Evolutionary conservation across 2,329 filamentous ascomycete species (phyloP), one percentile per base, ranked within the genome.

Genomic region (Periglandula ipomoeae): DNA sequence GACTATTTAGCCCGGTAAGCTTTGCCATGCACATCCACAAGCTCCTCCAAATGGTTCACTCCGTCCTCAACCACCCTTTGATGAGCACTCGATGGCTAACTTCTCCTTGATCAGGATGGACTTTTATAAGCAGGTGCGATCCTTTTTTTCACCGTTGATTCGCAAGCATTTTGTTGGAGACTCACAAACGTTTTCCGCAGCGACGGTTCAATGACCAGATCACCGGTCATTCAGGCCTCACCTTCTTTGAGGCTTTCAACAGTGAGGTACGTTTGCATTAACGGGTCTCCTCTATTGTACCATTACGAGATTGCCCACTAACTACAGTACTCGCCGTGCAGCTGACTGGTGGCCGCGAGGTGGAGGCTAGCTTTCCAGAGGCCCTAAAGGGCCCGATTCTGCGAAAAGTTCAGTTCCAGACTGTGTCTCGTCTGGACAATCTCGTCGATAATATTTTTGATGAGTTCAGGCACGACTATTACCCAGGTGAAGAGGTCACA

Each of bases 131-230:
- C 88, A 94, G 79, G 87, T 87, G n/a, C n/a, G n/a, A 47, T 46
- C 38, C 39, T 35, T 41, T 27, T 5, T 11, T 13, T 39, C n/a
- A 20, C 20, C 11, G 8, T 4, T 22, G n/a, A 5, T 35, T 20
- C 10, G 13, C 3, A 27, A 13, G 10, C n/a, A 9, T 10, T 9
- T 17, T 22, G 5, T 30, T 19, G 17, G 22, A 11, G 13, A 24
- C 46, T 51, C 5, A 51, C 24, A 47, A 22, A 46, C 51, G 58
- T 13, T 44, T 26, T 44, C n/a, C n/a, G 39, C 58, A 91, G 83
- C 87, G 83, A 61, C 82, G 85, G 48, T 98, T 97, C 66, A 95
- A 94, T 52, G 95, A 94, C 67, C 87, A 95, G 64, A 94, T 97
- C 56, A 95, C 89, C 11, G 93, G 93, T 47, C 91, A 95, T 65